These are phyloP conservation scores for Colletotrichum neosansevieriae DNA, from an alignment of 2,329 filamentous ascomycete genomes.

Conservation along the genomic window DNA sequence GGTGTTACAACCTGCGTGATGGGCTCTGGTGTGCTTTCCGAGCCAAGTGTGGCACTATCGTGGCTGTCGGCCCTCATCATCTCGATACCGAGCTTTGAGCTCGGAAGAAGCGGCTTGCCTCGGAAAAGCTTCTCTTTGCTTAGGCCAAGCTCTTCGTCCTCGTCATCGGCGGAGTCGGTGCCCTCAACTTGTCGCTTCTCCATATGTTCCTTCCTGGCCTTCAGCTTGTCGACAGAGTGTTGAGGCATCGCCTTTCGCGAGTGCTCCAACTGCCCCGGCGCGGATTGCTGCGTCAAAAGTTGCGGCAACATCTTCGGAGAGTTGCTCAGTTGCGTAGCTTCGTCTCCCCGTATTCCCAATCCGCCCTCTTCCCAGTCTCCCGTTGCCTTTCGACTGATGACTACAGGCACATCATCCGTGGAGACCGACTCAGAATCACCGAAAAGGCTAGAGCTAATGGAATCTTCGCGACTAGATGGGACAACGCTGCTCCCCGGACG, in stretches of 20 bases:
- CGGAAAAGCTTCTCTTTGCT: conserved; percentile 60
- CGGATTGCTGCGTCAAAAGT: conserved; percentile 72
- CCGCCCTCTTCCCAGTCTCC: conserved; percentile 86
- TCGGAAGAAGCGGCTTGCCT: conserved; percentile 71
- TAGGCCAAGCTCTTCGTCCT: conserved; percentile 87
- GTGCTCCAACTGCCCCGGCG: conserved; percentile 71
- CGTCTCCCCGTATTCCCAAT: conserved; percentile 80
- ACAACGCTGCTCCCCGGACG: conserved; percentile 81
- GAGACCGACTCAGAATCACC: conserved; percentile 85
- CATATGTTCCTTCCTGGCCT: conserved; percentile 78
- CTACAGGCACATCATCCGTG: conserved; percentile 81
- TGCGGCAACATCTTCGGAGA: conserved; percentile 61
- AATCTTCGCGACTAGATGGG: conserved; percentile 87
- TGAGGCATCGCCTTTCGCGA: conserved; percentile 63
- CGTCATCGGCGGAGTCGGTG: conserved; percentile 90
- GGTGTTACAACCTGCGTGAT: conserved; percentile 66
- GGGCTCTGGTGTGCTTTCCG: conserved; percentile 64
- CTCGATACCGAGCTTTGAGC: conserved; percentile 92
- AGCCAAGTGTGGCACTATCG: conserved; percentile 75
- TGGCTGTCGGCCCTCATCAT: conserved; percentile 98
- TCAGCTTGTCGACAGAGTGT: conserved; percentile 79
- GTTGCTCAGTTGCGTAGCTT: conserved; percentile 52
- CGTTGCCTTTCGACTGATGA: conserved; percentile 78
- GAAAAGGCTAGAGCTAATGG: conserved; percentile 88
- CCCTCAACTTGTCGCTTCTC: conserved; percentile 81